Conservation (phyloP, 2,329 filamentous ascomycete genomes). For the Penicillium sp. region DNA sequence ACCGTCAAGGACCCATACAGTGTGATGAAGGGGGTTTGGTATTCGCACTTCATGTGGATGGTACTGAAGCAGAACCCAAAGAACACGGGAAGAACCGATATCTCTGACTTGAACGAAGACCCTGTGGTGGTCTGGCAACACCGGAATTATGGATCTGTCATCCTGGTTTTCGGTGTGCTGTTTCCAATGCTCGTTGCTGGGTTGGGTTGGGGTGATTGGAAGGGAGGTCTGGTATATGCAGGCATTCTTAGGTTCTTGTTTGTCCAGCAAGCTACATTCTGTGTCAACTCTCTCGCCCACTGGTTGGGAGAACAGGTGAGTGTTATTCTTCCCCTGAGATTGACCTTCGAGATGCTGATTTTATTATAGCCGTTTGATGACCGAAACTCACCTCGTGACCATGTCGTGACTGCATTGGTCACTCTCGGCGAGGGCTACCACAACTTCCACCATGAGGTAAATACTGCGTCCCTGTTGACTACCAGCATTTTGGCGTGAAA, state of each 20-base stretch:
- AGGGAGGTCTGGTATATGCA: conserved; percentile 76
- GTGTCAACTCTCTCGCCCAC: conserved; percentile 83
- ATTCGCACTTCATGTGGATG: conserved; percentile 84
- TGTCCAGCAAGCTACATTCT: conserved; percentile 86
- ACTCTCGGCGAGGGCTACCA: conserved; percentile 85
- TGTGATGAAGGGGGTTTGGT: conserved; percentile 79
- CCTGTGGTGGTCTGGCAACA: conserved; percentile 81
- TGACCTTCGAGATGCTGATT: neutral
- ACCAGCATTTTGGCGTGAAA: neutral
- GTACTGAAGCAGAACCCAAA: conserved; percentile 78
- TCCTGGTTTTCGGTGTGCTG: conserved; percentile 70
- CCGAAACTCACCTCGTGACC: conserved; percentile 81
- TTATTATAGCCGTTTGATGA: conserved; percentile 68
- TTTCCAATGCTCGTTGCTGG: conserved; percentile 74
- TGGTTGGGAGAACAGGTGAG: conserved; percentile 74
- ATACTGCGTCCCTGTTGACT: neutral
- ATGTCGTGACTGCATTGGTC: conserved; percentile 76
- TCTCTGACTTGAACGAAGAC: conserved; percentile 81
- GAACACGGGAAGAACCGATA: conserved; percentile 78
- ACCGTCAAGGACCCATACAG: conserved; percentile 86
- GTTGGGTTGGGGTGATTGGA: conserved; percentile 73
- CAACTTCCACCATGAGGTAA: conserved; percentile 80
- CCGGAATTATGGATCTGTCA: conserved; percentile 74
- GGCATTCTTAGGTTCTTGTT: conserved; percentile 81
- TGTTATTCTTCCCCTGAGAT: neutral